These are phyloP conservation scores for Kuraishia borneana DNA, from an alignment of 805 yeast genomes.

Conservation along the genomic window DNA sequence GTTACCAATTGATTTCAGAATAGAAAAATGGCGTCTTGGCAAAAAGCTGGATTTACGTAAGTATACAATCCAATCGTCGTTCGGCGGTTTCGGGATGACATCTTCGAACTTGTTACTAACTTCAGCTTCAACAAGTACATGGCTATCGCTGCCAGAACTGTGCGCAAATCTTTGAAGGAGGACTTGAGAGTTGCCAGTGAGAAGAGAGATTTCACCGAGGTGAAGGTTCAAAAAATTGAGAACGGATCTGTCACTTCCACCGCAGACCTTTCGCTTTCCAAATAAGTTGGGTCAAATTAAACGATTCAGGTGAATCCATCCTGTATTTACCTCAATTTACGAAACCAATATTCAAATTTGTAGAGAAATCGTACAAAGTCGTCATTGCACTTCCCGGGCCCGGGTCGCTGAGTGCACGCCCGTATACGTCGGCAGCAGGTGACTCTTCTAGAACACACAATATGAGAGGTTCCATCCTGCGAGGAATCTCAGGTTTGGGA, in stretches of 20 bases:
- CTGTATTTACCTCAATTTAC: too few relatives aligned
- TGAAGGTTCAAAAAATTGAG: constrained; percentile 57
- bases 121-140: constrained; percentile 73
- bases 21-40: constrained; percentile 41
- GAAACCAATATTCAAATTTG: too few relatives aligned
- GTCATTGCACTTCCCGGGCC: too few relatives aligned
- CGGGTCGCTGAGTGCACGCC: too few relatives aligned
- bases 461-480: too few relatives aligned
- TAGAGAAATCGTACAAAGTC: too few relatives aligned
- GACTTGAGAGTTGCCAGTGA: constrained; percentile 67
- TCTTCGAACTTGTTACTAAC: background rate
- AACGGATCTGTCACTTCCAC: constrained; percentile 41
- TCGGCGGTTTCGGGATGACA: background rate
- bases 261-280: constrained; percentile 10
- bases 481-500: too few relatives aligned
- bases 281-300: too few relatives aligned
- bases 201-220: constrained; percentile 67
- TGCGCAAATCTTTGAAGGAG: constrained; percentile 81
- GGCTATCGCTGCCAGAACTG: constrained; percentile 80
- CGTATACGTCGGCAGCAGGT: too few relatives aligned
- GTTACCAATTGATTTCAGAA: constrained; percentile 1
- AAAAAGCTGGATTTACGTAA: constrained; percentile 56
- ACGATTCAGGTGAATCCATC: too few relatives aligned
- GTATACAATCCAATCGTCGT: constrained; percentile 10
- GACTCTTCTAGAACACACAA: too few relatives aligned